phyloP scores from a whole-genome alignment of 2,329 filamentous ascomycete species.

The Fusarium transvaalense region DNA sequence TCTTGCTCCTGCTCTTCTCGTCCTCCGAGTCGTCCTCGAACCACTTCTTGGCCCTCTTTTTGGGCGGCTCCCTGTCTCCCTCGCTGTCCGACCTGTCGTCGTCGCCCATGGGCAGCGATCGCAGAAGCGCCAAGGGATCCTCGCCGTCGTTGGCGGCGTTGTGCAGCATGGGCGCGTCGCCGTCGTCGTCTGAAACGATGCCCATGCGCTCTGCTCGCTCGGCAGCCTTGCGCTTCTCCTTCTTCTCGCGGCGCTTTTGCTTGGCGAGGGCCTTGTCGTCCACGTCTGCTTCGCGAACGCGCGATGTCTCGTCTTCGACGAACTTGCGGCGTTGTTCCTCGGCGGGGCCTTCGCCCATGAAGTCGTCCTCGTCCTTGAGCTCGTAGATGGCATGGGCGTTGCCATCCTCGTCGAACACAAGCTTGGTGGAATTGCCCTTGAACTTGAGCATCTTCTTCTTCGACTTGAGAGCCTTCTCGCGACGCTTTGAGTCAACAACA shows the following conservation, averaged over 20 bases:
- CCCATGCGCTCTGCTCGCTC: conserved; percentile 59
- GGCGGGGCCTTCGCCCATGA: conserved; percentile 79
- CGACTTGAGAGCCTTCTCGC: conserved; percentile 93
- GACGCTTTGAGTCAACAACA: conserved; percentile 91
- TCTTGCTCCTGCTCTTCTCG: conserved; percentile 56
- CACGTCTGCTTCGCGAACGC: conserved; percentile 80
- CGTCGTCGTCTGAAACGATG: conserved; percentile 44
- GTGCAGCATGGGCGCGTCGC: conserved; percentile 52
- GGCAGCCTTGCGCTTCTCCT: conserved; percentile 77
- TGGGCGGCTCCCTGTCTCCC: conserved; percentile 60
- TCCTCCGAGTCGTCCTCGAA: conserved; percentile 78
- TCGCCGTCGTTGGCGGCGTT: conserved; percentile 47
- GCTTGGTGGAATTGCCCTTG: conserved; percentile 85
- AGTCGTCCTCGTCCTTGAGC: conserved; percentile 86
- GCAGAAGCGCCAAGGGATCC: conserved; percentile 65
- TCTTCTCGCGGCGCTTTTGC: conserved; percentile 82
- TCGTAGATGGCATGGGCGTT: conserved; percentile 88
- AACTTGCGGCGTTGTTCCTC: conserved; percentile 83
- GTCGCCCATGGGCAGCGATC: conserved; percentile 66
- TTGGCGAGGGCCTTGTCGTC: conserved; percentile 85
- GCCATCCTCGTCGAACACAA: conserved; percentile 94
- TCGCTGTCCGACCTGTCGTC: conserved; percentile 51
- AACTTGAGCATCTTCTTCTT: conserved; percentile 95
- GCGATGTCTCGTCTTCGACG: conserved; percentile 78
- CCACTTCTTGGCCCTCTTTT: conserved; percentile 79